Conservation (phyloP, 2,329 filamentous ascomycete species). For the Exophiala sp. region DNA sequence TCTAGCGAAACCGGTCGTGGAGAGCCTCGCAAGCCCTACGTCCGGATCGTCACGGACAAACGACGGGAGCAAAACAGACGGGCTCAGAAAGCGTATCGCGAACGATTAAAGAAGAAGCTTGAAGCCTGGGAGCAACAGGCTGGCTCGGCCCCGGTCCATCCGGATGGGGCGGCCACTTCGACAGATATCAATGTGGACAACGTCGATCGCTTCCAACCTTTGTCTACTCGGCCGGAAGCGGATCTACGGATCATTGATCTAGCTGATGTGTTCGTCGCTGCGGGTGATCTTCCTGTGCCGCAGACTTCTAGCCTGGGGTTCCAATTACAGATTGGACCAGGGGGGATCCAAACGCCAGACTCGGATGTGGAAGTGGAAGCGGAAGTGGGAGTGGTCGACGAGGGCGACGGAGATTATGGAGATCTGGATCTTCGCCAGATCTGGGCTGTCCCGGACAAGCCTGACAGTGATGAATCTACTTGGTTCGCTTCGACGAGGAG, state of each 20-base stretch:
- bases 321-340: conserved; percentile 4
- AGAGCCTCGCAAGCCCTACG: conserved; percentile 22
- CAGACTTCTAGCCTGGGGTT: conserved; percentile 2
- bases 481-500: too few relatives aligned
- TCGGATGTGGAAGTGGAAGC: too few relatives aligned
- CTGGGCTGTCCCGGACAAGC: conserved; percentile 8
- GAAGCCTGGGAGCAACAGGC: conserved; percentile 17
- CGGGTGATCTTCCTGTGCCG: conserved; percentile 18
- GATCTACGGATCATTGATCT: conserved; percentile 12
- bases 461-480: background rate
- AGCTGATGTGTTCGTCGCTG: conserved; percentile 19
- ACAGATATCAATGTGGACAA: background rate
- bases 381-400: background rate
- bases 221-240: background rate
- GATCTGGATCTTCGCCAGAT: conserved; percentile 17
- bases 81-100: conserved; percentile 26
- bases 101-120: conserved; percentile 20
- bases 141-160: background rate
- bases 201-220: background rate
- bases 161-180: background rate
- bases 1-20: background rate
- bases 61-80: conserved; percentile 26
- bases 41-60: conserved; percentile 30
- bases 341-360: background rate
- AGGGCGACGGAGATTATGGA: conserved; percentile 15